Percentiles rank a stretch among this genome's conserved stretches.
These are phyloP conservation scores for Eucalyptus globulus DNA, from an alignment of 345 rosid genomes.

Conservation along the genomic window DNA sequence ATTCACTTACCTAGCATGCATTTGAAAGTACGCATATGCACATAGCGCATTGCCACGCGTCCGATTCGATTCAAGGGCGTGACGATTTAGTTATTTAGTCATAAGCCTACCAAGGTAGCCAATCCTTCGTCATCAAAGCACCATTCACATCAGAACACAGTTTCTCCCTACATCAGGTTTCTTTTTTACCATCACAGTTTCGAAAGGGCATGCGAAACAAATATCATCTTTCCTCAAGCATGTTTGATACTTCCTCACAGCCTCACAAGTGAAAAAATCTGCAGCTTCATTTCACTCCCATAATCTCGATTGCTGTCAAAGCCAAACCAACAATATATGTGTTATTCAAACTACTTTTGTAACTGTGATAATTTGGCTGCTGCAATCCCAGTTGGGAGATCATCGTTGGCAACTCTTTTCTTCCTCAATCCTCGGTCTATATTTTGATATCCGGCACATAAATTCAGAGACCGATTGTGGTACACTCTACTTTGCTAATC, in stretches of 20 bases:
- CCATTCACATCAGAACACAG: neutral
- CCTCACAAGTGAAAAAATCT: neutral
- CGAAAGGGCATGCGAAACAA: no score
- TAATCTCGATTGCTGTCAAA: neutral
- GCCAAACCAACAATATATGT: neutral
- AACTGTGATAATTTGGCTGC: neutral
- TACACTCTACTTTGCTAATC: neutral
- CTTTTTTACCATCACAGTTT: no score
- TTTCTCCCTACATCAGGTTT: neutral
- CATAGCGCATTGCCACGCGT: rapidly evolving
- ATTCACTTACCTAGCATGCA: rapidly evolving
- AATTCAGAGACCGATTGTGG: neutral
- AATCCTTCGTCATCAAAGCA: neutral
- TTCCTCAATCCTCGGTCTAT: neutral
- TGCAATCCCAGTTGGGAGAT: neutral
- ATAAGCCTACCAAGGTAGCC: neutral
- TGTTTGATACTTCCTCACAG: neutral
- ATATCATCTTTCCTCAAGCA: neutral
- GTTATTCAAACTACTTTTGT: neutral
- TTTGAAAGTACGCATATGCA: neutral
- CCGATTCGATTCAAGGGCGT: neutral
- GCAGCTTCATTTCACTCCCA: neutral
- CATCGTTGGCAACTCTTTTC: neutral
- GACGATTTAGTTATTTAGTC: neutral
- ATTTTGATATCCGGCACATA: neutral